Percentiles rank a stretch among this genome's conserved stretches.
phyloP scores from a whole-genome alignment of 2,329 filamentous ascomycete species.

The Daldinia sp. region DNA sequence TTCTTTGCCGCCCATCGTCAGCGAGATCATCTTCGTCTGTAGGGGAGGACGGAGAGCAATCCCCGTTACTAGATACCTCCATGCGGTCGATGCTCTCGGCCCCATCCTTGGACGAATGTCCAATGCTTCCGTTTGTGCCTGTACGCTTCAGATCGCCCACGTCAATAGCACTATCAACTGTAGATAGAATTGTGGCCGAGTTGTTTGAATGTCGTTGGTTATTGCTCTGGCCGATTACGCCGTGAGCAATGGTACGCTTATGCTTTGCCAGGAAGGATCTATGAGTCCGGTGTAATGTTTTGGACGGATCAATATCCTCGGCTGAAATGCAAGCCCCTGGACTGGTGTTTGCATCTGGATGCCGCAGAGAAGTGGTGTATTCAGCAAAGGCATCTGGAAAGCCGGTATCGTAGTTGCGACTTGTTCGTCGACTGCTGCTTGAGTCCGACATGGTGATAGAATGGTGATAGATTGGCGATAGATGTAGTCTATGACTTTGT shows the following conservation, averaged over 20 bases:
- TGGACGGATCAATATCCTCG: constrained; percentile 62
- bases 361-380: constrained; percentile 71
- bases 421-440: constrained; percentile 48
- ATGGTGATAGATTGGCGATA: constrained; percentile 36
- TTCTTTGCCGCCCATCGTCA: constrained; percentile 39
- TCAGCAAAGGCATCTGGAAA: constrained; percentile 53
- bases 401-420: constrained; percentile 51
- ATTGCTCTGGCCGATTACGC: constrained; percentile 56
- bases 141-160: constrained; percentile 39
- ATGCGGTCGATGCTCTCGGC: constrained; percentile 56
- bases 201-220: constrained; percentile 50
- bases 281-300: constrained; percentile 58
- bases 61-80: constrained; percentile 41
- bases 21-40: constrained; percentile 38
- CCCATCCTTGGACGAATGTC: constrained; percentile 53
- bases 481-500: constrained; percentile 27
- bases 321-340: constrained; percentile 68
- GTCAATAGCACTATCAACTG: constrained; percentile 43
- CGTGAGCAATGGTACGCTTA: constrained; percentile 61
- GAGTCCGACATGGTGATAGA: constrained; percentile 47
- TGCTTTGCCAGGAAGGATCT: constrained; percentile 62
- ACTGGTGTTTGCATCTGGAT: constrained; percentile 71
- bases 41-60: constrained; percentile 42
- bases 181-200: constrained; percentile 35
- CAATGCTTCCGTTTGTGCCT: constrained; percentile 33